Evolutionary conservation across 2,329 filamentous ascomycete genomes (phyloP), one percentile per base, ranked within the genome.

Genomic region (Daldinia sp.): DNA sequence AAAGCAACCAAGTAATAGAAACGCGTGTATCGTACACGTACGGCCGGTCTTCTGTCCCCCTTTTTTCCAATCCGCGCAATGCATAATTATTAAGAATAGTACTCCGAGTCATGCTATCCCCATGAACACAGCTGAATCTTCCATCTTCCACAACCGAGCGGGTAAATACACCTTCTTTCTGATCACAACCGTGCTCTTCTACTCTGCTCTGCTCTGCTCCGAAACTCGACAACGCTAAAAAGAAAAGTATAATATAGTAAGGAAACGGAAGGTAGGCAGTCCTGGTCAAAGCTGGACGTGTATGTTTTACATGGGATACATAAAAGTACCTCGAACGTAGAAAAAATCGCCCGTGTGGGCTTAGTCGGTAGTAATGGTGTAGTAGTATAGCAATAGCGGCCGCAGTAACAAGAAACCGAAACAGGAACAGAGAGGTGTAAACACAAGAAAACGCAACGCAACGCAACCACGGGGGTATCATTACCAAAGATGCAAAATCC

Each of bases 1-100:
- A 50, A 29, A 45, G 17, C n/a, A n/a, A 48, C n/a, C n/a, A 4
- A 17, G 32, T n/a, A 51, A 35, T 35, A 45, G 49, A 54, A 41
- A 45, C 51, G 58, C 48, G 54, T 55, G 55, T 52, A 47, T 61
- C 58, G 43, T 61, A 61, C 57, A 60, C 58, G 51, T 55, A 45
- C 50, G 21, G 21, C n/a, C 11, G 19, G 32, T 27, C 17, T 30
- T 53, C 39, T 21, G 11, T 49, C n/a, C 30, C 47, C 13, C 25
- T 34, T 45, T 27, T 32, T 48, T 45, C 49, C 45, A 48, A 48
- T 30, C 45, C 45, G 8, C 25, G 45, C 25, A 48, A 48, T 48
- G 45, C 45, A 48, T 45, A 41, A 19, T 21, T n/a, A 27, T 39
- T 39, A 45, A n/a, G 25, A 45, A 8, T 15, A 45, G 39, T 25